Percentiles rank a stretch among this genome's conserved stretches.
These are phyloP conservation scores for Cutaneotrichosporon cavernicola DNA, from an alignment of 1,284 basidiomycete genomes.

Conservation along the genomic window DNA sequence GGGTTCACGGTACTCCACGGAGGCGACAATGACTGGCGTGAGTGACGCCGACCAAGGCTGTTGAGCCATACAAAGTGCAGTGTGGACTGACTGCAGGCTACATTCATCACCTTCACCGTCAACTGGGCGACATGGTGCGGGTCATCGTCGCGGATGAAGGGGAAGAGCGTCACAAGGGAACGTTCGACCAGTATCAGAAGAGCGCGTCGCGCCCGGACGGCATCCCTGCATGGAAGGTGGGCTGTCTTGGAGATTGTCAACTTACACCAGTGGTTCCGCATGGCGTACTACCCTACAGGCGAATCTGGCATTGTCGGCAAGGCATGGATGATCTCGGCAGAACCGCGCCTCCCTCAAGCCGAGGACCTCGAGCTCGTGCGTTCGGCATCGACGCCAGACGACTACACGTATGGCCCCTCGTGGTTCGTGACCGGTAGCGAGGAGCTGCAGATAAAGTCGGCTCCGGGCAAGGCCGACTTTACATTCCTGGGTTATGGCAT, in stretches of 20 bases:
- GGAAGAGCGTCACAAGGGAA: constrained; percentile 14
- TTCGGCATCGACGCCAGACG: background rate
- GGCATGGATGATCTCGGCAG: constrained; percentile 22
- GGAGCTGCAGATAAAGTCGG: constrained; percentile 9
- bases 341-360: constrained; percentile 6
- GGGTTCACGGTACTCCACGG: constrained; percentile 32
- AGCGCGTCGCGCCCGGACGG: constrained; percentile 20
- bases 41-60: constrained; percentile 1
- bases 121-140: constrained; percentile 29
- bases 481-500: constrained; percentile 20
- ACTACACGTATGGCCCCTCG: constrained; percentile 4
- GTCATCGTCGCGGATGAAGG: constrained; percentile 23
- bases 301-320: constrained; percentile 26
- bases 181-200: constrained; percentile 19
- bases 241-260: background rate
- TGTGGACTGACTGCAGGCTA: constrained; percentile 20
- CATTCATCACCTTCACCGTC: constrained; percentile 31
- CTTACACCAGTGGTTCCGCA: constrained; percentile 24
- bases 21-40: constrained; percentile 30
- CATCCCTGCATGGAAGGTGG: constrained; percentile 37
- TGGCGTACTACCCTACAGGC: constrained; percentile 28
- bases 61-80: no score
- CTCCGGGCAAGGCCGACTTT: background rate
- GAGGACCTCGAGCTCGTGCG: background rate
- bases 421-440: constrained; percentile 16